Evolutionary conservation across 2,329 filamentous ascomycete genomes (phyloP).

Genomic region (Diaporthe sp.): DNA sequence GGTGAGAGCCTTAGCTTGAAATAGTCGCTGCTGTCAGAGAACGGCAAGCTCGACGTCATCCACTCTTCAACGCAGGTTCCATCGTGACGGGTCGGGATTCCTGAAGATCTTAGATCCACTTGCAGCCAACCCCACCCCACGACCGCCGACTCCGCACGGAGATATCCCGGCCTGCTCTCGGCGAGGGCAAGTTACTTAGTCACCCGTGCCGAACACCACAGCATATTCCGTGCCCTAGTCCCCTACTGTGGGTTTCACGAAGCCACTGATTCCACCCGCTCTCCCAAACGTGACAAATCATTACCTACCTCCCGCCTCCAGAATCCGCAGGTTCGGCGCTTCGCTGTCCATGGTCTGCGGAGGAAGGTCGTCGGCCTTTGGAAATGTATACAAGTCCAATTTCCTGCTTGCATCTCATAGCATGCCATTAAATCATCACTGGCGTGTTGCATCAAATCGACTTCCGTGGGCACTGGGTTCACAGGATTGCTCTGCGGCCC

Average conservation of each 20-base stretch:
- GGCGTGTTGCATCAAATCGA: background rate
- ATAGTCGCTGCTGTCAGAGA: slow-evolving; percentile 10
- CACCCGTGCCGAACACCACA: background rate
- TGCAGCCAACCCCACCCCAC: background rate
- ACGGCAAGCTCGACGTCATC: slow-evolving; percentile 28
- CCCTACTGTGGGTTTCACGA: background rate
- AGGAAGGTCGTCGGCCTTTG: background rate
- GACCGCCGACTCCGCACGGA: slow-evolving; percentile 26
- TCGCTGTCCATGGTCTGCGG: background rate
- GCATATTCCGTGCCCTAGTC: background rate
- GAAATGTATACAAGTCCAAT: background rate
- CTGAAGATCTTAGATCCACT: slow-evolving; percentile 11
- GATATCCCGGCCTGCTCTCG: slow-evolving; percentile 31
- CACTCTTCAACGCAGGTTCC: slow-evolving; percentile 22
- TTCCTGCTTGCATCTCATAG: background rate
- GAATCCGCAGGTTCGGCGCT: background rate
- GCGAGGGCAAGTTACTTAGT: background rate
- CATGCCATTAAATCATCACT: background rate
- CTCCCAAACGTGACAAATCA: slow-evolving; percentile 13
- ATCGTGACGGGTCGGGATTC: slow-evolving; percentile 19
- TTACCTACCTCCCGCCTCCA: background rate
- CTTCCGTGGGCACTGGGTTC: too few species aligned
- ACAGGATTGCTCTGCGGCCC: background rate
- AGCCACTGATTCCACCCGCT: background rate
- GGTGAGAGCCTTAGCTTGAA: slow-evolving; percentile 8